These are phyloP conservation scores for Anisodus acutangulus DNA, from an alignment of 257 asterid genomes.

Conservation along the genomic window DNA sequence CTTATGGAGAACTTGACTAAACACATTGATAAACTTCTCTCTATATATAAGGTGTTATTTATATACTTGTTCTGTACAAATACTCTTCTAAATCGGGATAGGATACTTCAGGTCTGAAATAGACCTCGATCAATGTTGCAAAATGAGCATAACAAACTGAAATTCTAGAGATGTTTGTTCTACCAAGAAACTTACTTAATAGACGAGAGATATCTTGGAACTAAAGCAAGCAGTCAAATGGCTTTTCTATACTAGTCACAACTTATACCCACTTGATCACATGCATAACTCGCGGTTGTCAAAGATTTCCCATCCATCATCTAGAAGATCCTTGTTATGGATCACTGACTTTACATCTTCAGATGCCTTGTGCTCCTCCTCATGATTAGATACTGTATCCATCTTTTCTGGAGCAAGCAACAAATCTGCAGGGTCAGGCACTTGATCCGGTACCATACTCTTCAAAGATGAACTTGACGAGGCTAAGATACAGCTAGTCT, in stretches of 20 bases:
- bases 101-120: slow-evolving; percentile 13
- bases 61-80: slow-evolving; percentile 26
- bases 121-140: neutral
- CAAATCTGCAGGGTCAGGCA: slow-evolving; percentile 36
- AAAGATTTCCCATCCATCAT: slow-evolving; percentile 76
- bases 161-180: neutral
- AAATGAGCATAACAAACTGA: slow-evolving; percentile 17
- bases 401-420: slow-evolving; percentile 9
- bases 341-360: slow-evolving; percentile 34
- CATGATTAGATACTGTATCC: slow-evolving; percentile 24
- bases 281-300: slow-evolving; percentile 38
- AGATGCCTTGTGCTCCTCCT: slow-evolving; percentile 36
- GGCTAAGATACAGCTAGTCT: slow-evolving; percentile 62
- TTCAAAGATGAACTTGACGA: slow-evolving; percentile 56
- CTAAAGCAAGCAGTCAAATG: neutral
- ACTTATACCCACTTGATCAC: slow-evolving; percentile 25
- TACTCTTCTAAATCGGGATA: neutral
- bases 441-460: slow-evolving; percentile 44
- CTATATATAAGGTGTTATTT: neutral
- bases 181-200: slow-evolving; percentile 26
- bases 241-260: neutral
- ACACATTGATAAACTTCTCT: neutral
- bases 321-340: slow-evolving; percentile 41
- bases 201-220: neutral
- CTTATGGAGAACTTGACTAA: neutral